phyloP scores from a whole-genome alignment of 2,329 filamentous ascomycete species.

The Gyromitra esculenta region DNA sequence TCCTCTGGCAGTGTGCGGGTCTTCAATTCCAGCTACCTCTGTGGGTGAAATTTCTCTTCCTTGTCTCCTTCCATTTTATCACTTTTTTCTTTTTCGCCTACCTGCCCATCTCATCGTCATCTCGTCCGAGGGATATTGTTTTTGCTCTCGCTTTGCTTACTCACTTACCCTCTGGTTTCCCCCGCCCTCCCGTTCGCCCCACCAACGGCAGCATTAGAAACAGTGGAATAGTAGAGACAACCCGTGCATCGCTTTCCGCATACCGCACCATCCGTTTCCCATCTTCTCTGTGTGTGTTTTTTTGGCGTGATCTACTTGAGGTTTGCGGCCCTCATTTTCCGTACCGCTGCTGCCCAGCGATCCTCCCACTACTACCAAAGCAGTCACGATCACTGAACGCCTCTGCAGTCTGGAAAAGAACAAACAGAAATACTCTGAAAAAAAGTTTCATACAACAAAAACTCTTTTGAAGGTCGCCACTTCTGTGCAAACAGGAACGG shows the following conservation, averaged over 20 bases:
- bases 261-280: slow-evolving; percentile 35
- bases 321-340: slow-evolving; percentile 48
- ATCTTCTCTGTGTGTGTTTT: slow-evolving; percentile 38
- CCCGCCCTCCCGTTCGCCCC: slow-evolving; percentile 34
- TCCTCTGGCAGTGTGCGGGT: slow-evolving; percentile 39
- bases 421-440: slow-evolving; percentile 30
- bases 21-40: slow-evolving; percentile 35
- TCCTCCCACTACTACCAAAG: slow-evolving; percentile 49
- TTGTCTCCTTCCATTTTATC: slow-evolving; percentile 22
- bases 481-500: slow-evolving; percentile 37
- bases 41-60: slow-evolving; percentile 18
- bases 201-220: slow-evolving; percentile 30
- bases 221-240: slow-evolving; percentile 15
- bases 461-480: slow-evolving; percentile 37
- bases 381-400: slow-evolving; percentile 53
- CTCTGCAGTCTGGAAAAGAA: slow-evolving; percentile 38
- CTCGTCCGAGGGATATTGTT: slow-evolving; percentile 34
- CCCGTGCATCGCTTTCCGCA: slow-evolving; percentile 30
- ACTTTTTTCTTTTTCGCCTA: slow-evolving; percentile 42
- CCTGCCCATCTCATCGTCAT: slow-evolving; percentile 48
- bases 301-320: slow-evolving; percentile 42
- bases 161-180: slow-evolving; percentile 26
- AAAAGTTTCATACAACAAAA: slow-evolving; percentile 41
- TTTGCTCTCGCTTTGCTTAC: slow-evolving; percentile 29
- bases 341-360: slow-evolving; percentile 34